Conservation (phyloP, 2,329 filamentous ascomycete genomes). For the Chaetothyriales sp. region DNA sequence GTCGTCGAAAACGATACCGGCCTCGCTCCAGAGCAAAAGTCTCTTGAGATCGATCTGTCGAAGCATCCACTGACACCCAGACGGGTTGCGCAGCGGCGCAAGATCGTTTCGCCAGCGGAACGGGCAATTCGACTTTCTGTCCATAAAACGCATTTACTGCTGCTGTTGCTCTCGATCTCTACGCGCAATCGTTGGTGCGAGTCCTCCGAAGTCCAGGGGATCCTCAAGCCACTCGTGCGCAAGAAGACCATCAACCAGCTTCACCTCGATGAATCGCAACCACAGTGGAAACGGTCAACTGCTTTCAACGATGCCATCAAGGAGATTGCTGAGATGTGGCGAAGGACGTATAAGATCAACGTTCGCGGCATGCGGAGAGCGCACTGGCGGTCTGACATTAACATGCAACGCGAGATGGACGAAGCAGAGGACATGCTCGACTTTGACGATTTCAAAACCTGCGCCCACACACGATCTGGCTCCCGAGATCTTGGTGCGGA, state of each 20-base stretch:
- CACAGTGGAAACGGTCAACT: constrained; percentile 49
- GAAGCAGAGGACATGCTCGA: constrained; percentile 57
- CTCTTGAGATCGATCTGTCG: constrained; percentile 24
- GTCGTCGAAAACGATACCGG: constrained; percentile 14
- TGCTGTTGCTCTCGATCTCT: constrained; percentile 63
- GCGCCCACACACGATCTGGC: constrained; percentile 57
- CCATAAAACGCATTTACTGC: constrained; percentile 80
- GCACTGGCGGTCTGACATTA: constrained; percentile 59
- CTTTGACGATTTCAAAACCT: constrained; percentile 56
- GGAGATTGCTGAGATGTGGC: constrained; percentile 28
- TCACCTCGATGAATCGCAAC: constrained; percentile 51
- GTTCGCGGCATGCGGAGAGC: constrained; percentile 56
- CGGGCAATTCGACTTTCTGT: constrained; percentile 53
- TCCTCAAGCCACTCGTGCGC: constrained; percentile 51
- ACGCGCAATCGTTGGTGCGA: constrained; percentile 84
- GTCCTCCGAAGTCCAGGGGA: constrained; percentile 51
- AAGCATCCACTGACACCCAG: constrained; percentile 6
- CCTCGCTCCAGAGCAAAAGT: constrained; percentile 24
- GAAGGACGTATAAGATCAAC: constrained; percentile 49
- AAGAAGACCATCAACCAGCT: constrained; percentile 54
- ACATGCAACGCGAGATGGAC: constrained; percentile 47
- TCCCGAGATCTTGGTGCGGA: constrained; percentile 85
- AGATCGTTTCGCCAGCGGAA: constrained; percentile 42
- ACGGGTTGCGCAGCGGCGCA: constrained; percentile 26
- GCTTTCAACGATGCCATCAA: constrained; percentile 59